These are phyloP conservation scores for Leucocoprinus leucothites DNA, from an alignment of 768 basidiomycete genomes.

Conservation along the genomic window DNA sequence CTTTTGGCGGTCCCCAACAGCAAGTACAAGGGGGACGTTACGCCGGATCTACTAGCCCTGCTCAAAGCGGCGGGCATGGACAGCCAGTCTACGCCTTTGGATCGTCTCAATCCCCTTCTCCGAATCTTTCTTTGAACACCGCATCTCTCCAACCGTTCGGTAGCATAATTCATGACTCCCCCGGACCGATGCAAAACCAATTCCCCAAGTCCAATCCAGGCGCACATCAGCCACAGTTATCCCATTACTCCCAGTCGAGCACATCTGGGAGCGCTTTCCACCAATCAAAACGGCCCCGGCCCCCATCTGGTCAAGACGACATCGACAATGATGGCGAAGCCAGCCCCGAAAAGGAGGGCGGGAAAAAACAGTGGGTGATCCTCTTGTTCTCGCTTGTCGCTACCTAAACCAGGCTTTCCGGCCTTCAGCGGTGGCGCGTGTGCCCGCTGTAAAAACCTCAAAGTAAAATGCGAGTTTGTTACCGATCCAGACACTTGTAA, in stretches of 20 bases:
- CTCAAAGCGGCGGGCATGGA: conserved; percentile 9
- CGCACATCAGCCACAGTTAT: conserved; percentile 17
- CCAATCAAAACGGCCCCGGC: conserved; percentile 35
- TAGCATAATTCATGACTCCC: conserved; percentile 18
- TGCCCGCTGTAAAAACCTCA: conserved; percentile 60
- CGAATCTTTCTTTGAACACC: conserved; percentile 12
- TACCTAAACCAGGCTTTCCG: not conserved
- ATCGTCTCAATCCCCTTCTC: conserved; percentile 8
- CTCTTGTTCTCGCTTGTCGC: conserved; percentile 11
- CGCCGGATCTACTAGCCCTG: conserved; percentile 8
- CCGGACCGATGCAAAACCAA: conserved; percentile 23
- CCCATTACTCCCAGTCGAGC: conserved; percentile 20
- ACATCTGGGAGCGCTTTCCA: conserved; percentile 17
- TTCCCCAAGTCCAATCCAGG: conserved; percentile 17
- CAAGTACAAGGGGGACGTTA: conserved; percentile 11
- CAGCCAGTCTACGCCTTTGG: conserved; percentile 17
- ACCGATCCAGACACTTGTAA: conserved; percentile 72
- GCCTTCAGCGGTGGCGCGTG: conserved; percentile 54
- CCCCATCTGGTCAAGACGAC: conserved; percentile 24
- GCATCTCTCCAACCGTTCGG: conserved; percentile 1
- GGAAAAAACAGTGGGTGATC: conserved; percentile 42
- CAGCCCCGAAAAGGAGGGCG: conserved; percentile 28
- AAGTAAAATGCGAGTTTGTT: conserved; percentile 78
- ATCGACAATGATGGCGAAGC: conserved; percentile 36
- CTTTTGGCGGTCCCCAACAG: conserved; percentile 18